Conservation (phyloP, 2,329 filamentous ascomycete species). For the Hirsutella thompsonii region DNA sequence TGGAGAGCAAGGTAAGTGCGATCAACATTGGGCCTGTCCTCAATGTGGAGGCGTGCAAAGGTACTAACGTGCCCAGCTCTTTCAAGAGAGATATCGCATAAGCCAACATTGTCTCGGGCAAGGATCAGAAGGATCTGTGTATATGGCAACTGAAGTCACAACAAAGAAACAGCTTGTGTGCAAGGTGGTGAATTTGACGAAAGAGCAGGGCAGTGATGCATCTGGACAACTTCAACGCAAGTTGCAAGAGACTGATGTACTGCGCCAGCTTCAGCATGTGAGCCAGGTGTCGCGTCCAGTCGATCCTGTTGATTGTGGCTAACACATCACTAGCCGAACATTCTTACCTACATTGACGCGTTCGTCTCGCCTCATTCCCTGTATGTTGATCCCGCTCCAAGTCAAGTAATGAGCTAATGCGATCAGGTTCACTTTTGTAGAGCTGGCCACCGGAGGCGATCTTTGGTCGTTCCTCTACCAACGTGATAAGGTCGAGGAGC, state of each 20-base stretch:
- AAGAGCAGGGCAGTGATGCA: conserved; percentile 11
- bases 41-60: too few species aligned
- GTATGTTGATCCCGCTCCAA: conserved; percentile 16
- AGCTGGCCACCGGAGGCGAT: conserved; percentile 42
- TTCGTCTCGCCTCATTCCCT: conserved; percentile 33
- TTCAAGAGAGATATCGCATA: conserved; percentile 19
- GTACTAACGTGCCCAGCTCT: conserved; percentile 9
- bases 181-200: conserved; percentile 46
- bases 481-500: conserved; percentile 22
- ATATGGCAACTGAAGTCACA: conserved; percentile 28
- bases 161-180: conserved; percentile 52
- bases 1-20: conserved; percentile 18
- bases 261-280: conserved; percentile 41
- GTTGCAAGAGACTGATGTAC: conserved; percentile 36
- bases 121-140: conserved; percentile 23
- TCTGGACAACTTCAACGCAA: conserved; percentile 21
- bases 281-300: conserved; percentile 9
- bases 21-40: too few species aligned
- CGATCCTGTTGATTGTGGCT: conserved; percentile 1
- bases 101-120: conserved; percentile 22
- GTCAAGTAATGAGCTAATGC: background rate
- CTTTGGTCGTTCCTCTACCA: conserved; percentile 33
- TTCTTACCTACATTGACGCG: conserved; percentile 37
- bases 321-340: conserved; percentile 33
- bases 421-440: conserved; percentile 39